Percentiles rank a stretch among this genome's conserved stretches.
phyloP scores from a whole-genome alignment of 2,329 filamentous ascomycete genomes.

The Cytospora piceae region DNA sequence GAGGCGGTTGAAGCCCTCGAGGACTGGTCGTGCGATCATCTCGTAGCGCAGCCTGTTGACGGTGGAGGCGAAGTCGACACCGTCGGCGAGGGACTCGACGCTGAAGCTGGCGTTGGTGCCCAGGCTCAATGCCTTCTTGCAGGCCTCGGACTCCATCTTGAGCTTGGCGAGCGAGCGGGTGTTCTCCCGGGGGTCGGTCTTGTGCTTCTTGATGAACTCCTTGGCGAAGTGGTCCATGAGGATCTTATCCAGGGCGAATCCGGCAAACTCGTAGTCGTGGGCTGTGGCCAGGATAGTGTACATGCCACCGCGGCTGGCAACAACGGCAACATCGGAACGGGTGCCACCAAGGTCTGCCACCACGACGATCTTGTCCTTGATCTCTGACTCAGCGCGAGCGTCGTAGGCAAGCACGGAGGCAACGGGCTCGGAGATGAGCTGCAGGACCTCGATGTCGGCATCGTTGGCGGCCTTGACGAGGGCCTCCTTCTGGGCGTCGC shows the following conservation, averaged over 20 bases:
- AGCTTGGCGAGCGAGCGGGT: constrained; percentile 86
- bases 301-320: constrained; percentile 91
- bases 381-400: constrained; percentile 71
- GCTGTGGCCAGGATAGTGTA: constrained; percentile 93
- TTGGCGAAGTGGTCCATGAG: constrained; percentile 97
- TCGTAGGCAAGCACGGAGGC: constrained; percentile 90
- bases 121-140: constrained; percentile 90
- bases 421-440: constrained; percentile 90
- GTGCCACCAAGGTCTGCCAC: constrained; percentile 93
- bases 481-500: constrained; percentile 81
- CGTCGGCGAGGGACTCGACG: constrained; percentile 87
- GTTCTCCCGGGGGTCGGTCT: constrained; percentile 82
- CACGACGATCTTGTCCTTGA: constrained; percentile 85
- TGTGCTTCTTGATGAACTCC: constrained; percentile 98
- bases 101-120: constrained; percentile 89
- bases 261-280: constrained; percentile 94
- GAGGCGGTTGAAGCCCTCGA: constrained; percentile 84
- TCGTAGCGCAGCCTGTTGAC: constrained; percentile 95
- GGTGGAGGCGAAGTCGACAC: constrained; percentile 87
- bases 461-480: constrained; percentile 76
- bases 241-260: constrained; percentile 83
- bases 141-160: constrained; percentile 85
- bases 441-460: constrained; percentile 85
- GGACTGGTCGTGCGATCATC: constrained; percentile 82
- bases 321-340: constrained; percentile 85